Evolutionary conservation across 164 flowering plant genomes (phyloP).

Genomic region (Magnolia kwangsiensis): DNA sequence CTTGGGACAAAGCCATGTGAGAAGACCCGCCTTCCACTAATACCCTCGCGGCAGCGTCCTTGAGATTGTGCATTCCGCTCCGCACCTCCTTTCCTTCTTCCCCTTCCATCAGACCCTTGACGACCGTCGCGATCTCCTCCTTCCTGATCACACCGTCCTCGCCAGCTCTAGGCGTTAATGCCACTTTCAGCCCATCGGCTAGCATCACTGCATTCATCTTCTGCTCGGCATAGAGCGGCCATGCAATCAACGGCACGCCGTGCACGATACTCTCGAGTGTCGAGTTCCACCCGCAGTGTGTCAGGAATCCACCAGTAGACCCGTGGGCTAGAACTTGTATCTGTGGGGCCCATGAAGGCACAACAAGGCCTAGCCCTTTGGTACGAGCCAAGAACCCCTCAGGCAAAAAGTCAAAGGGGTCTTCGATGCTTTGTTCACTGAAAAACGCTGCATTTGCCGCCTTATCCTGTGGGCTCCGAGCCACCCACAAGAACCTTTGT

Average conservation of each 20-base stretch:
- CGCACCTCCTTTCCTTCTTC: conserved; percentile 29
- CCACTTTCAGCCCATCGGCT: conserved; percentile 44
- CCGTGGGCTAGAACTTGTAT: conserved; percentile 12
- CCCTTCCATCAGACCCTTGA: conserved; percentile 38
- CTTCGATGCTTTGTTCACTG: conserved; percentile 20
- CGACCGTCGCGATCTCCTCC: conserved; percentile 44
- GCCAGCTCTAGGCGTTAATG: conserved; percentile 28
- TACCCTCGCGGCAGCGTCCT: conserved; percentile 19
- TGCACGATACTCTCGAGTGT: conserved; percentile 53
- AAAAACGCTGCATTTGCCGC: conserved; percentile 16
- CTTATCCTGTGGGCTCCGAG: conserved; percentile 24
- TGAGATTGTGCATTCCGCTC: conserved; percentile 26
- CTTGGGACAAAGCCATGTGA: conserved; percentile 18
- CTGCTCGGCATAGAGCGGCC: conserved; percentile 83
- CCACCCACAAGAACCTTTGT: conserved; percentile 40
- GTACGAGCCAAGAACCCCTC: conserved; percentile 24
- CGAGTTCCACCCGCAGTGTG: conserved; percentile 73
- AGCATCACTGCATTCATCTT: conserved; percentile 54
- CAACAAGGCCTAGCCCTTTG: conserved; percentile 21
- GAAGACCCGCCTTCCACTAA: conserved; percentile 33
- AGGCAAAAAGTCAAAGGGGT: conserved; percentile 23
- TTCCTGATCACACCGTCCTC: conserved; percentile 36
- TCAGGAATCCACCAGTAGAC: conserved; percentile 16
- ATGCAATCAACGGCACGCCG: conserved; percentile 63
- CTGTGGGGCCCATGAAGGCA: conserved; percentile 29